These are phyloP conservation scores for Colletotrichum paranaense DNA, from an alignment of 2,329 filamentous ascomycete genomes.

Conservation along the genomic window DNA sequence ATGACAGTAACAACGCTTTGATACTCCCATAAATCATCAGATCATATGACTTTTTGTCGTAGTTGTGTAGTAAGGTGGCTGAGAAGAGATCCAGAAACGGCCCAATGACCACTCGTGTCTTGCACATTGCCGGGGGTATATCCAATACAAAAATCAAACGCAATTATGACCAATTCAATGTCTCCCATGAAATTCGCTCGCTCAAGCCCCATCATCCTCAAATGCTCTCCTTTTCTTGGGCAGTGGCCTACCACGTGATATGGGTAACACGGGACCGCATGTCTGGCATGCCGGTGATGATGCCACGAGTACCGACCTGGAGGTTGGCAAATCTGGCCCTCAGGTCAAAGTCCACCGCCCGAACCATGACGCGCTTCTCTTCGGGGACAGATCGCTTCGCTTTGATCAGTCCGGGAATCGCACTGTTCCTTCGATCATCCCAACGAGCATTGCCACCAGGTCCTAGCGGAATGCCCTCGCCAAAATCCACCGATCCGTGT, in stretches of 20 bases:
- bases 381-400: constrained; percentile 57
- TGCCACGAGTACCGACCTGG: constrained; percentile 64
- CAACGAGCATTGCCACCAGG: constrained; percentile 58
- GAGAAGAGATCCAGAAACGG: background rate
- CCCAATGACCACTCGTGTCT: background rate
- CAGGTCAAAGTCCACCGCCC: constrained; percentile 67
- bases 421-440: constrained; percentile 43
- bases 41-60: background rate
- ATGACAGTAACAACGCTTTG: background rate
- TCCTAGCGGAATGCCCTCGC: constrained; percentile 46
- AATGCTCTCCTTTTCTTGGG: background rate
- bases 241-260: constrained; percentile 56
- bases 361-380: constrained; percentile 66
- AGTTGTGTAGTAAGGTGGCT: background rate
- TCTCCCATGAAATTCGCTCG: background rate
- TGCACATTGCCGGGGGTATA: constrained; percentile 34
- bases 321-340: constrained; percentile 61
- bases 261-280: constrained; percentile 57
- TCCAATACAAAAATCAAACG: constrained; percentile 13
- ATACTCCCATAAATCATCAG: background rate
- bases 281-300: constrained; percentile 59
- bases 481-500: constrained; percentile 47
- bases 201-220: background rate
- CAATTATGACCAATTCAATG: background rate
- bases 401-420: constrained; percentile 35